Evolutionary conservation across 2,329 filamentous ascomycete genomes (phyloP), one percentile per base, ranked within the genome.

Genomic region (Cladosporium cucumerinum): DNA sequence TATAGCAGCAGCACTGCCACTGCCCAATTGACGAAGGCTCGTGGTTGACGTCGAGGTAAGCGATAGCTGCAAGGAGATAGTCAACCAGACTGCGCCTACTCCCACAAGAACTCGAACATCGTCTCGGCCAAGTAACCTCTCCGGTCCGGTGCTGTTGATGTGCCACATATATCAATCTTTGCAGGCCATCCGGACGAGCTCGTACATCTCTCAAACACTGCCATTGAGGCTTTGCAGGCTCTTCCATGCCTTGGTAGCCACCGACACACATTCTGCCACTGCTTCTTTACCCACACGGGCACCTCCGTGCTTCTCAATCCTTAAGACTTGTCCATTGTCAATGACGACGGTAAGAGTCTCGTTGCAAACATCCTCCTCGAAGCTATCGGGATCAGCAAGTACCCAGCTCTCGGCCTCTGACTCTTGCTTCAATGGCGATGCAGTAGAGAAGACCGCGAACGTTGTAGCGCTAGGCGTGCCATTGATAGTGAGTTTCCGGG

Each of bases 221-320:
- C 49, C 36, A 51, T 39, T 34, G 14, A 61, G 51, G 28, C 21
- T 43, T 32, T 64, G 46, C 21, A 52, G 23, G 10, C 39, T 30
- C 23, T 49, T 57, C 54, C 62, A 59, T n/a, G 52, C 55, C 26
- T 43, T 52, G 12, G 46, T 32, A 28, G 62, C 57, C 21, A 64
- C 23, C 23, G 25, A 23, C 48, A 89, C 82, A 69, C 92, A 81
- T 48, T 82, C 79, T 68, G 78, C 84, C 75, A 93, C 81, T 65
- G 88, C 79, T 65, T 86, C 83, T 26, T 82, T 85, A 8, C 88
- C 89, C 43, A 95, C 80, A 8, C 87, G 81, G 11, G 86, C 85
- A 7, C 94, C 95, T 12, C 95, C 95, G 68, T 84, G 87, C 82
- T 97, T 98, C 72, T 95, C 92, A 67, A 98, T 84, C 58, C 85